Conservation (phyloP, 306 rosid genomes). For the Notholithocarpus densiflorus region DNA sequence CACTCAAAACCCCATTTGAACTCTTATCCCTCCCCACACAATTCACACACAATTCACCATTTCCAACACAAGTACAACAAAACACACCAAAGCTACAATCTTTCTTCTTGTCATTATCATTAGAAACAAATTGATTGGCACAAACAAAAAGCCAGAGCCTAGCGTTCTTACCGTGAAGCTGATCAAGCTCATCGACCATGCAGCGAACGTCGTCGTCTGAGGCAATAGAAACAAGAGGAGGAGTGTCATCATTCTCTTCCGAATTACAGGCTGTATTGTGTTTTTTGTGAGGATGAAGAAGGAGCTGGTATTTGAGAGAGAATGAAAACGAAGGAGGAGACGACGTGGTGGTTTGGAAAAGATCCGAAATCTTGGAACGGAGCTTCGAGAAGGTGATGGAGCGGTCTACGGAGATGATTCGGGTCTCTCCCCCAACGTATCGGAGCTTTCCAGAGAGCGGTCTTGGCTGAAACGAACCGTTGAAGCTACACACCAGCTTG, state of each 20-base stretch:
- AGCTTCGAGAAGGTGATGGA: slow-evolving; percentile 11
- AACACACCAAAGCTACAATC: not conserved
- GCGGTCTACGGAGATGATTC: slow-evolving; percentile 27
- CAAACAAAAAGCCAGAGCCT: slow-evolving; percentile 34
- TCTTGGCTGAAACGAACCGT: slow-evolving; percentile 15
- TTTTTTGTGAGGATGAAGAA: not conserved
- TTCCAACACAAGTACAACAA: not conserved
- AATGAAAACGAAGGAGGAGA: not conserved
- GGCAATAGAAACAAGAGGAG: slow-evolving; percentile 9
- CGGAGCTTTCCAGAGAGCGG: slow-evolving; percentile 19
- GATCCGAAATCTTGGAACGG: slow-evolving; percentile 21
- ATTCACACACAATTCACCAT: not conserved
- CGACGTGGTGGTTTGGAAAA: slow-evolving; percentile 2
- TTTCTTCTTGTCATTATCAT: not conserved
- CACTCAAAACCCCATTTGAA: not conserved
- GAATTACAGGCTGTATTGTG: not conserved
- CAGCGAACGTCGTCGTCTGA: slow-evolving; percentile 31
- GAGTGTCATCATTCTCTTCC: not conserved
- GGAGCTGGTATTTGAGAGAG: slow-evolving; percentile 17
- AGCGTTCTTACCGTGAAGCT: slow-evolving; percentile 7
- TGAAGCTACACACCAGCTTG: slow-evolving; percentile 30
- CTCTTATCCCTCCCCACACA: not conserved
- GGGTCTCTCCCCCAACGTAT: slow-evolving; percentile 31
- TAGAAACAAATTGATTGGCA: not conserved
- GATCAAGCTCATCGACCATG: slow-evolving; percentile 27